Evolutionary conservation across 495 filamentous ascomycete species (phyloP), one percentile per base, ranked within the genome.

Genomic region (Symbiotaphrina buchneri): DNA sequence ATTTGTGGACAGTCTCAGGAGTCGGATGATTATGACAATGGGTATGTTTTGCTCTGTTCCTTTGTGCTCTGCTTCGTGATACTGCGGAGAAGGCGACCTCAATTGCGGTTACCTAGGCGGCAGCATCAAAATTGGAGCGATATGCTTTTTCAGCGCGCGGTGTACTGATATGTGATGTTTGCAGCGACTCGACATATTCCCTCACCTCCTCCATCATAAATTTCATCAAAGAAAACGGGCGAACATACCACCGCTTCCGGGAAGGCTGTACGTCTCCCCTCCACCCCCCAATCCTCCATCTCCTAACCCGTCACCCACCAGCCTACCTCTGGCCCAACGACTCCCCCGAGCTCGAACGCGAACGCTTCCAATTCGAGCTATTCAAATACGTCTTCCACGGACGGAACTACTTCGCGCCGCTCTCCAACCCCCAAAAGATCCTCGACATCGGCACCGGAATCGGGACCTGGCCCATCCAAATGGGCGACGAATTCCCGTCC

Each of bases 401-500:
- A 13, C 15, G 35, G 14, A 8, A n/a, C 5, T 67, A 65, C 45
- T 56, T 72, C 38, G 61, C 73, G 0, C 74, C 74, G 1, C 54
- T 69, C 0, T 31, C 42, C n/a, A 45, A 63, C 6, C 67, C 70
- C 1, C 42, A 53, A 21, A 47, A 51, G 18, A 63, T 80, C 10
- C 56, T 83, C 1, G 76, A 81, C 41, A 59, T 81, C 16, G 68
- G 70, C 20, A 68, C 63, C 10, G 74, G 68, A 5, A 77, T 72
- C 6, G 76, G 76, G 3, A 78, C 71, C 33, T 77, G 73, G 72
- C 62, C 71, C 5, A 71, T 77, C 25, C 70, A 43, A 15, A 32
- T 47, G 1, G 33, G 8, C 8, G 10, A 30, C 16, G 8, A 14
- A 14, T 30, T 8, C 18, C 28, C 17, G 28, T 8, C n/a, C 6